These are phyloP conservation scores for Ganoderma boninense DNA, from an alignment of 1,284 basidiomycete genomes.

Conservation along the genomic window DNA sequence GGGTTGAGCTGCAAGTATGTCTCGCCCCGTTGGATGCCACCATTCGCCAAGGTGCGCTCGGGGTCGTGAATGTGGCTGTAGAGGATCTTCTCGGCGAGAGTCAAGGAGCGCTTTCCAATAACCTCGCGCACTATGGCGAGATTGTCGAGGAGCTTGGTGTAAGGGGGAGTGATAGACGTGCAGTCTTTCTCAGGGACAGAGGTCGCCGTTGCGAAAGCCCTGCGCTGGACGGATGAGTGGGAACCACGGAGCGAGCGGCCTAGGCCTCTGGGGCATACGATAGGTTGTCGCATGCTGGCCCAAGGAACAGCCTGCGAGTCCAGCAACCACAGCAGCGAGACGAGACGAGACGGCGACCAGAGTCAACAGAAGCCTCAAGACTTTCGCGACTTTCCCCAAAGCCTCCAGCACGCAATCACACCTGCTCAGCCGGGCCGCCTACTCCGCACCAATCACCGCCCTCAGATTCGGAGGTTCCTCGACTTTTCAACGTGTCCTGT, in stretches of 20 bases:
- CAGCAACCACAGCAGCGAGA: not conserved
- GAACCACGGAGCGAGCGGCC: conserved; percentile 9
- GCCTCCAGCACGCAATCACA: too few relatives aligned
- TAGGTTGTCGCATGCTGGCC: conserved; percentile 23
- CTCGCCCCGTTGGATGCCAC: conserved; percentile 83
- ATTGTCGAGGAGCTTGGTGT: conserved; percentile 78
- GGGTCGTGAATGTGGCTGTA: conserved; percentile 94
- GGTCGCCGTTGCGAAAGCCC: conserved; percentile 64
- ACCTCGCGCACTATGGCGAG: conserved; percentile 78
- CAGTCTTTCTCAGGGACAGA: conserved; percentile 69
- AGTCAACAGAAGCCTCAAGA: not conserved
- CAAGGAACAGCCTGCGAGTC: conserved; percentile 23
- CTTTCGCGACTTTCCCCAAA: too few relatives aligned
- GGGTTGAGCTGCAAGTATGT: conserved; percentile 91
- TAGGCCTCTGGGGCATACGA: conserved; percentile 17
- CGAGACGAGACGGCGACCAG: not conserved
- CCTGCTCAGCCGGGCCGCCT: too few relatives aligned
- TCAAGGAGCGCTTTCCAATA: conserved; percentile 78
- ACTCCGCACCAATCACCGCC: not conserved
- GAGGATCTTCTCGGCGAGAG: conserved; percentile 97
- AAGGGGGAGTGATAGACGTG: conserved; percentile 90
- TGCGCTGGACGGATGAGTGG: conserved; percentile 22
- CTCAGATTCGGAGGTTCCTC: not conserved
- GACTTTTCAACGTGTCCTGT: conserved; percentile 12
- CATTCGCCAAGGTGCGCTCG: conserved; percentile 72